Percentiles rank a stretch among this genome's conserved stretches.
Conservation (phyloP, 352 stramenopile genomes). For the Phytopythium kandeliae region DNA sequence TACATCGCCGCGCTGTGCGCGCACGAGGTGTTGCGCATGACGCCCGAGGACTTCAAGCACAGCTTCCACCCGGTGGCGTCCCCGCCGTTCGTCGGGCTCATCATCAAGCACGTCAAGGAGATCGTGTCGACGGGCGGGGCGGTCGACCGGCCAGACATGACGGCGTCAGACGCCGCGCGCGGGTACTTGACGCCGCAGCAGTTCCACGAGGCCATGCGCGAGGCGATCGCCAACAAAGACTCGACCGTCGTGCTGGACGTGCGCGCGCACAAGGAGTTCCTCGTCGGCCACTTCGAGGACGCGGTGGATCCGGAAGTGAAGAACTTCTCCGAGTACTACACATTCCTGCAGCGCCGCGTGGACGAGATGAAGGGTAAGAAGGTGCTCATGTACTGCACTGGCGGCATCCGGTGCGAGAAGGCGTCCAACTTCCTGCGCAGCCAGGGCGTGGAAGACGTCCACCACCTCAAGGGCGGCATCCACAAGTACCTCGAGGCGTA, state of each 20-base stretch:
- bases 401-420: slow-evolving; percentile 74
- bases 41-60: slow-evolving; percentile 70
- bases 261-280: slow-evolving; percentile 53
- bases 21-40: slow-evolving; percentile 49
- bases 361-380: slow-evolving; percentile 67
- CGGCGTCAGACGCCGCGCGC: slow-evolving; percentile 45
- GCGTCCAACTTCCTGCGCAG: slow-evolving; percentile 61
- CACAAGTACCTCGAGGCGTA: slow-evolving; percentile 70
- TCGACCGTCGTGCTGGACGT: slow-evolving; percentile 54
- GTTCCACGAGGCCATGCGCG: slow-evolving; percentile 61
- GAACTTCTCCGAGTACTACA: slow-evolving; percentile 75
- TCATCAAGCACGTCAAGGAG: slow-evolving; percentile 76
- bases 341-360: slow-evolving; percentile 50
- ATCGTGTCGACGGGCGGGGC: slow-evolving; percentile 62
- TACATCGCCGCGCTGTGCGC: slow-evolving; percentile 57
- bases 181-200: slow-evolving; percentile 73
- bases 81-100: slow-evolving; percentile 52
- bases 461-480: slow-evolving; percentile 71
- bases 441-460: slow-evolving; percentile 46
- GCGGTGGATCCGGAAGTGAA: slow-evolving; percentile 62
- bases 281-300: slow-evolving; percentile 68
- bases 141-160: slow-evolving; percentile 45
- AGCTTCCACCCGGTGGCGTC: slow-evolving; percentile 29
- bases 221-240: slow-evolving; percentile 36
- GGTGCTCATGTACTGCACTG: slow-evolving; percentile 77